These are phyloP conservation scores for Ophiostoma sp. DNA, from an alignment of 2,329 filamentous ascomycete genomes.

Conservation along the genomic window DNA sequence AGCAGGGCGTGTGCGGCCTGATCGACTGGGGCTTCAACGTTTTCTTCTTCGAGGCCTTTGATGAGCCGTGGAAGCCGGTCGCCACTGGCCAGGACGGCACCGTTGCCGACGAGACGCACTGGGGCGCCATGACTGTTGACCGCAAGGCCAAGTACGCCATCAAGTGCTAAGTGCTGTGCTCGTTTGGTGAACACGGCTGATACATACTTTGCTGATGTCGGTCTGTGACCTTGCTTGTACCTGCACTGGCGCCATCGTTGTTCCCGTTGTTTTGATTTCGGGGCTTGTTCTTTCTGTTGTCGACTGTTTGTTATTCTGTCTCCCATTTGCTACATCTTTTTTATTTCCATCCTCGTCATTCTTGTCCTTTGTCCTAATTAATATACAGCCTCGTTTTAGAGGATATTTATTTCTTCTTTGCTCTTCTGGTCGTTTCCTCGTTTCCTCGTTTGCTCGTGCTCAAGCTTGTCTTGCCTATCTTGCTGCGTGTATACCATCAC, in stretches of 20 bases:
- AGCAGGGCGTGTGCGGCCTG: slow-evolving; percentile 21
- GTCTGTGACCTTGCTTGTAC: not conserved
- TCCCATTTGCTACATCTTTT: not conserved
- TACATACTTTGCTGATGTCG: not conserved
- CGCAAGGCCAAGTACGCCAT: slow-evolving; percentile 23
- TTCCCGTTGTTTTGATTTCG: not conserved
- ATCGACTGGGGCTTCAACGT: slow-evolving; percentile 24
- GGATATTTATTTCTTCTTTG: not conserved
- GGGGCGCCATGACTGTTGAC: slow-evolving; percentile 24
- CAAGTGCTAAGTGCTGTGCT: slow-evolving; percentile 15
- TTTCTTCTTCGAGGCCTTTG: slow-evolving; percentile 25
- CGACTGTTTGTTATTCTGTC: not conserved
- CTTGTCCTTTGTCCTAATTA: not conserved
- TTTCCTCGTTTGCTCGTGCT: no score
- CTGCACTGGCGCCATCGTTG: not conserved
- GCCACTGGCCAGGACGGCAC: slow-evolving; percentile 21
- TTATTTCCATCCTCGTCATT: not conserved
- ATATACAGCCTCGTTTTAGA: not conserved
- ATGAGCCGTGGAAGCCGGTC: slow-evolving; percentile 23
- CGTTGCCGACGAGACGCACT: slow-evolving; percentile 24
- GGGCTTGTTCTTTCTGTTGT: not conserved
- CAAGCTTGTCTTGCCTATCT: not conserved
- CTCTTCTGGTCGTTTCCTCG: no score
- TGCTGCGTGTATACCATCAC: not conserved
- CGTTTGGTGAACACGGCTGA: no score